These are phyloP conservation scores for Ceratobasidium sp. DNA, from an alignment of 1,284 basidiomycete species.

Conservation along the genomic window DNA sequence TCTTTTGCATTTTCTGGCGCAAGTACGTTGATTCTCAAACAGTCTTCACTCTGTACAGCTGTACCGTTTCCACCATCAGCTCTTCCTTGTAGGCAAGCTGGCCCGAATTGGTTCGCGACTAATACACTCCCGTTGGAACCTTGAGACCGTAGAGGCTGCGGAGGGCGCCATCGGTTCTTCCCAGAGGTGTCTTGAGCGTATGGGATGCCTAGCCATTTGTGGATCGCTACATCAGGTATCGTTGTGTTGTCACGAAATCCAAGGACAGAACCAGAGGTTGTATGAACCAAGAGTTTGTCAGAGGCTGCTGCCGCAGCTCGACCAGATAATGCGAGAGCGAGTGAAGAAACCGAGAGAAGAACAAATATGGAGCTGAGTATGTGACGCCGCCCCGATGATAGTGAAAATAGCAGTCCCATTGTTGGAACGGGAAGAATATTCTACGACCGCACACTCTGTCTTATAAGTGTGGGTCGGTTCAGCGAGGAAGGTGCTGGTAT, in stretches of 20 bases:
- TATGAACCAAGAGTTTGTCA: constrained; percentile 48
- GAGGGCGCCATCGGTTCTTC: constrained; percentile 61
- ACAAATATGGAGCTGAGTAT: background rate
- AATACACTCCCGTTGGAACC: constrained; percentile 50
- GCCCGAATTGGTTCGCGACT: constrained; percentile 60
- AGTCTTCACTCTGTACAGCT: constrained; percentile 62
- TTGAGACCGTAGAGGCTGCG: constrained; percentile 53
- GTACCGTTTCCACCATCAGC: constrained; percentile 53
- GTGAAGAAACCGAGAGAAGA: background rate
- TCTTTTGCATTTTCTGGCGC: constrained; percentile 51
- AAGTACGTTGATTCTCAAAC: constrained; percentile 59
- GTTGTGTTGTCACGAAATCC: constrained; percentile 59
- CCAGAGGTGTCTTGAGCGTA: constrained; percentile 61
- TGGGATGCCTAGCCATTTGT: constrained; percentile 61
- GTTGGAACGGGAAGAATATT: no score
- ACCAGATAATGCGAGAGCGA: no score
- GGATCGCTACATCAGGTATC: constrained; percentile 53
- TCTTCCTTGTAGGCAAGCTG: constrained; percentile 61
- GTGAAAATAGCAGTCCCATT: no score
- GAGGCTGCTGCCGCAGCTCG: no score
- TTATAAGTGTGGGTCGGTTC: no score
- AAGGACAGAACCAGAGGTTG: constrained; percentile 57
- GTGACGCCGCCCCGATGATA: no score
- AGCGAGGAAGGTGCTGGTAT: no score
- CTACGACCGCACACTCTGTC: no score